phyloP scores from a whole-genome alignment of 129 eudicot genomes.

The Oenanthe sinensis region DNA sequence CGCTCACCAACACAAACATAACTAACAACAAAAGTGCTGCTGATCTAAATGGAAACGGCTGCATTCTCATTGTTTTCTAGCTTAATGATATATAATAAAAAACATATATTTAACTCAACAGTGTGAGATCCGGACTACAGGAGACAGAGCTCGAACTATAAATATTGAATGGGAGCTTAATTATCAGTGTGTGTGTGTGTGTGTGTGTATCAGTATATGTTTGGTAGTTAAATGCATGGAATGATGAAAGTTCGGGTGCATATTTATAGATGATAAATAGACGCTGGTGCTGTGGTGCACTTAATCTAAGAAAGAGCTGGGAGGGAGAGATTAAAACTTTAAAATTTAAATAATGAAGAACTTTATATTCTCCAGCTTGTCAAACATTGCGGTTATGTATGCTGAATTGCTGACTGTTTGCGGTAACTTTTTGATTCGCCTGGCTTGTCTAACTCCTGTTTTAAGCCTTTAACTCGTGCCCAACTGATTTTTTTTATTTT shows the following conservation, averaged over 20 bases:
- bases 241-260: neutral
- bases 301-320: neutral
- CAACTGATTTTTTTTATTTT: neutral
- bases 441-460: neutral
- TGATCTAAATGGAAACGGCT: neutral
- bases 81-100: neutral
- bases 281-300: neutral
- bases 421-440: neutral
- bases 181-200: too few relatives aligned
- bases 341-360: neutral
- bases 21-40: neutral
- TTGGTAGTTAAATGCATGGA: neutral
- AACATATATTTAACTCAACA: too few relatives aligned
- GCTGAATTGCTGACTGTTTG: neutral
- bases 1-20: constrained; percentile 14
- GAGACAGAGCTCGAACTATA: neutral
- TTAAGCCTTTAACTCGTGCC: constrained; percentile 1
- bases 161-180: too few relatives aligned
- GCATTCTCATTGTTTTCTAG: neutral
- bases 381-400: neutral
- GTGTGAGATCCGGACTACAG: neutral
- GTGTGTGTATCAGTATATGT: neutral
- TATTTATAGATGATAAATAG: neutral
- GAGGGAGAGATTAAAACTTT: neutral
- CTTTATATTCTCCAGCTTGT: neutral